Conservation (phyloP, 2,329 filamentous ascomycete species). For the Calonectria multiphialidica region DNA sequence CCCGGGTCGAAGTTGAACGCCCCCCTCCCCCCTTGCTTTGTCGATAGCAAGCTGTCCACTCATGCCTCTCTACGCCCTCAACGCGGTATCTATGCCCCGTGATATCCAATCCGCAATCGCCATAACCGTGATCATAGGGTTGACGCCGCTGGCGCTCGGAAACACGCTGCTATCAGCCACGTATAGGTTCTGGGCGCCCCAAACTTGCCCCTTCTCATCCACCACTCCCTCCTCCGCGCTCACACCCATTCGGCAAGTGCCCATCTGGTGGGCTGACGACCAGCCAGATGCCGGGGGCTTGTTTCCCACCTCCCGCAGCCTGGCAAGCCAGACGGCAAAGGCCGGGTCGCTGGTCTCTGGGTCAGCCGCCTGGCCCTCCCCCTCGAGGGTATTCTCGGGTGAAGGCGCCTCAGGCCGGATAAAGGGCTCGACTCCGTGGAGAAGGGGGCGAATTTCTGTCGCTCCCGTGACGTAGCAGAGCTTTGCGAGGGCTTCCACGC, state of each 20-base stretch:
- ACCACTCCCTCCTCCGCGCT: slow-evolving; percentile 66
- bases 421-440: slow-evolving; percentile 75
- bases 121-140: slow-evolving; percentile 86
- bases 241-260: slow-evolving; percentile 78
- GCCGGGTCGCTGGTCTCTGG: slow-evolving; percentile 67
- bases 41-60: background rate
- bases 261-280: slow-evolving; percentile 85
- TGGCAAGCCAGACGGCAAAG: slow-evolving; percentile 72
- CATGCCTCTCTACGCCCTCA: slow-evolving; percentile 35
- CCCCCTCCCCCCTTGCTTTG: slow-evolving; percentile 7
- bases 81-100: slow-evolving; percentile 64
- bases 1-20: slow-evolving; percentile 5
- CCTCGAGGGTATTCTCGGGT: slow-evolving; percentile 32
- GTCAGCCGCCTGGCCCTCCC: slow-evolving; percentile 40
- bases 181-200: slow-evolving; percentile 74
- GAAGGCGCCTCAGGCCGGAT: slow-evolving; percentile 45
- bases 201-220: slow-evolving; percentile 70
- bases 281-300: slow-evolving; percentile 66
- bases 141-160: slow-evolving; percentile 81
- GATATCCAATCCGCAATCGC: slow-evolving; percentile 76
- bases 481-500: slow-evolving; percentile 78
- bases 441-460: slow-evolving; percentile 78
- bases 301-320: slow-evolving; percentile 61
- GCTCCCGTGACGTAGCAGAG: slow-evolving; percentile 85
- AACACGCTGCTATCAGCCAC: slow-evolving; percentile 83